Percentiles rank a stretch among this genome's conserved stretches.
These are phyloP conservation scores for Phytopythium oedochilum DNA, from an alignment of 352 stramenopile species.

Conservation along the genomic window DNA sequence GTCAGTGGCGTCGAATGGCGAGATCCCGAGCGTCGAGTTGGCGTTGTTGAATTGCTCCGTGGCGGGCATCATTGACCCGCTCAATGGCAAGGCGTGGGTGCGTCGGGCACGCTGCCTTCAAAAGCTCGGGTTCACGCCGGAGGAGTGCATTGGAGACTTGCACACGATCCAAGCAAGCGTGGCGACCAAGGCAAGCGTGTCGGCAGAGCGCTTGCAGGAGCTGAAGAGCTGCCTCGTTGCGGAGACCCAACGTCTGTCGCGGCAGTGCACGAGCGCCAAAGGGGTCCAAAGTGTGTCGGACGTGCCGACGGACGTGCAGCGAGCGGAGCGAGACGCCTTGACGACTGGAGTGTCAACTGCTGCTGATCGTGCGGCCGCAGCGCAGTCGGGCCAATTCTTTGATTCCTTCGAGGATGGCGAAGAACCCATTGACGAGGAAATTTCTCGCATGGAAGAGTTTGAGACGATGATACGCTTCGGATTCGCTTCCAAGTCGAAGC, in stretches of 20 bases:
- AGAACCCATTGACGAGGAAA: conserved; percentile 15
- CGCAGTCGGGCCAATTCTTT: no score
- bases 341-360: not conserved
- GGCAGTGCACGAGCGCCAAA: not conserved
- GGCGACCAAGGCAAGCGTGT: not conserved
- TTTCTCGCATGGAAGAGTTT: conserved; percentile 14
- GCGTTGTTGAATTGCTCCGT: conserved; percentile 20
- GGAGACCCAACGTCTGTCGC: conserved; percentile 4
- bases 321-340: not conserved
- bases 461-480: conserved; percentile 1
- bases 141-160: conserved; percentile 10
- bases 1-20: not conserved
- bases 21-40: conserved; percentile 3
- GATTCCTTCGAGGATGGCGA: not conserved
- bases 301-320: conserved; percentile 3
- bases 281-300: not conserved
- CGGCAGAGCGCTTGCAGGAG: conserved; percentile 3
- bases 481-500: not conserved
- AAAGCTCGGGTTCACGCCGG: conserved; percentile 5
- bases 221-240: conserved; percentile 6
- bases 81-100: conserved; percentile 24
- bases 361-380: no score
- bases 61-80: conserved; percentile 18
- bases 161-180: conserved; percentile 2
- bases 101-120: conserved; percentile 15